phyloP scores from a whole-genome alignment of 2,329 filamentous ascomycete species.

The Colletotrichum truncatum region DNA sequence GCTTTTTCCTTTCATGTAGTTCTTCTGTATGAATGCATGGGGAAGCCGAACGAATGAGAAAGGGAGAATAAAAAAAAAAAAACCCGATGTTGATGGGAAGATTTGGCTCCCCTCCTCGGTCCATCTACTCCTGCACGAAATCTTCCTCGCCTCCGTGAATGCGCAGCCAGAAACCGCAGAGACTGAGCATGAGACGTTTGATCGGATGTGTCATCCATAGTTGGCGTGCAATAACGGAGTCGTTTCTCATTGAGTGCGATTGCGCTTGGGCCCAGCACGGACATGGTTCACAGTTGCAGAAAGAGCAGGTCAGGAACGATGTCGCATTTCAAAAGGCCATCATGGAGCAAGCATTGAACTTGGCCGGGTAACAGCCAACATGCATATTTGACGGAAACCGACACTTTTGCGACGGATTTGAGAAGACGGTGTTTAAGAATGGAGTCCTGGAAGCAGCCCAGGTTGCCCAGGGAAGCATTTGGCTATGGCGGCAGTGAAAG shows the following conservation, averaged over 20 bases:
- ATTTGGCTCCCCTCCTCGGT: too few relatives aligned
- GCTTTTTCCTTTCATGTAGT: too few relatives aligned
- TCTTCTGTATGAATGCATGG: too few relatives aligned
- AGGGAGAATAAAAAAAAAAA: background rate
- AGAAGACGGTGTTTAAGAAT: too few relatives aligned
- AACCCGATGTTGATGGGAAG: too few relatives aligned
- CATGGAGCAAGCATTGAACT: too few relatives aligned
- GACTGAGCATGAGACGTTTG: slow-evolving; percentile 25
- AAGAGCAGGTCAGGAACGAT: too few relatives aligned
- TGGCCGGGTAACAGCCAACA: too few relatives aligned
- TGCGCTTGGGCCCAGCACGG: slow-evolving; percentile 28
- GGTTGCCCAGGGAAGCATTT: background rate
- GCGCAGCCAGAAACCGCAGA: background rate
- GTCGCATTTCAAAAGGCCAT: too few relatives aligned
- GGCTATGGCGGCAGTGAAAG: background rate
- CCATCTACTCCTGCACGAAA: slow-evolving; percentile 1
- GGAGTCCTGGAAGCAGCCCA: background rate
- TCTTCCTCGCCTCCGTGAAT: background rate
- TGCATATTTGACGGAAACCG: too few relatives aligned
- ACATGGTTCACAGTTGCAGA: background rate
- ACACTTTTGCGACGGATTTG: too few relatives aligned
- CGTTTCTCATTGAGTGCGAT: slow-evolving; percentile 5
- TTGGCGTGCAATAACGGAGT: background rate
- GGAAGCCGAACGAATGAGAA: background rate
- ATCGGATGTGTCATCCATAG: slow-evolving; percentile 28